Evolutionary conservation across 768 basidiomycete species (phyloP).

Genomic region (Russula vinacea): DNA sequence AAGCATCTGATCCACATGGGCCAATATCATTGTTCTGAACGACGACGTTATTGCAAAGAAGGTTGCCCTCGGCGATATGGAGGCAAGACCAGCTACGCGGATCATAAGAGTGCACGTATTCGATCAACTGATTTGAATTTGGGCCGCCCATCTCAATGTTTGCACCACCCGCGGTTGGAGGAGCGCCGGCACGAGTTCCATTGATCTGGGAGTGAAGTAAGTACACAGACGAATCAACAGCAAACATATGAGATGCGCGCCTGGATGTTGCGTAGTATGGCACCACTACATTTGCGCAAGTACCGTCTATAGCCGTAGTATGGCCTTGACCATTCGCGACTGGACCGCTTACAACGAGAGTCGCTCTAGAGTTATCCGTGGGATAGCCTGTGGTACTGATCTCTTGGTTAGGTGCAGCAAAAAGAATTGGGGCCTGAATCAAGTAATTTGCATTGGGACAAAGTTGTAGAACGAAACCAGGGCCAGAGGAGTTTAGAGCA

Average conservation of each 20-base stretch:
- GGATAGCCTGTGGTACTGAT: conserved; percentile 81
- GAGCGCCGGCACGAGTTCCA: conserved; percentile 57
- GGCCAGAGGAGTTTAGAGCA: conserved; percentile 60
- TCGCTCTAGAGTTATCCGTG: conserved; percentile 60
- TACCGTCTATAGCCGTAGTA: conserved; percentile 69
- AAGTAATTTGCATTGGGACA: conserved; percentile 63
- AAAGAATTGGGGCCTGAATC: conserved; percentile 63
- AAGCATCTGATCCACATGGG: conserved; percentile 63
- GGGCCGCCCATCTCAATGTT: conserved; percentile 85
- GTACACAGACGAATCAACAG: background rate
- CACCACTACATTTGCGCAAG: conserved; percentile 57
- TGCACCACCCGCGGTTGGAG: conserved; percentile 58
- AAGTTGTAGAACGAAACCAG: conserved; percentile 61
- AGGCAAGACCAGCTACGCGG: conserved; percentile 83
- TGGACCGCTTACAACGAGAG: conserved; percentile 64
- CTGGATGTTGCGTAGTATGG: conserved; percentile 70
- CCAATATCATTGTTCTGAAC: conserved; percentile 84
- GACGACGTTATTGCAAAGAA: conserved; percentile 58
- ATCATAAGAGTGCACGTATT: conserved; percentile 72
- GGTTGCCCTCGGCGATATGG: conserved; percentile 67
- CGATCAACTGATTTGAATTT: conserved; percentile 68
- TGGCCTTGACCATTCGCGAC: conserved; percentile 61
- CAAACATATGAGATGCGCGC: conserved; percentile 36
- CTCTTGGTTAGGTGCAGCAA: conserved; percentile 68
- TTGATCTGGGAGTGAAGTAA: conserved; percentile 55